Evolutionary conservation across 163 green algal genomes (phyloP), one percentile per base, ranked within the genome.

Genomic region (Prototheca wickerhamii): DNA sequence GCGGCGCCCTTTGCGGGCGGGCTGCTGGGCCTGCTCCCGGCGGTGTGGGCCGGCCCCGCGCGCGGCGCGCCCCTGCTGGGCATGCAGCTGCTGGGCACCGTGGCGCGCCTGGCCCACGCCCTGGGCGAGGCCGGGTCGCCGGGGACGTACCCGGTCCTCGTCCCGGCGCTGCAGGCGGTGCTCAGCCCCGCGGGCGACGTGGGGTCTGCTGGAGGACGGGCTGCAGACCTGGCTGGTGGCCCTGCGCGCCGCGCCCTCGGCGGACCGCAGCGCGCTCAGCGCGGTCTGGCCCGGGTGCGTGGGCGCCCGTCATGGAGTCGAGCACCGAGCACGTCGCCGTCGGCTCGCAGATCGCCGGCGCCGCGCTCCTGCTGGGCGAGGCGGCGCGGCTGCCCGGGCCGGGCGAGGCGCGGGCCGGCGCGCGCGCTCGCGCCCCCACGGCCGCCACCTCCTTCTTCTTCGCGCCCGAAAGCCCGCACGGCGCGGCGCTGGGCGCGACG

Each of bases 121-220:
- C 62, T 95, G 42, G 90, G 88, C 32, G n/a, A n/a, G n/a, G n/a
- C n/a, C n/a, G n/a, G n/a, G n/a, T n/a, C n/a, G n/a, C n/a, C n/a
- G n/a, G n/a, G n/a, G n/a, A n/a, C n/a, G n/a, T n/a, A n/a, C n/a
- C n/a, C n/a, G n/a, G 4, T 60, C 3, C 76, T 85, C n/a, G 90
- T 77, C 3, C 43, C 71, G 1, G 63, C 70, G 8, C 58, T 56
- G 10, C 88, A 93, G 69, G 61, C 59, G 7, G 63, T 95, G 23
- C 49, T 96, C 30, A 44, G 95, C 26, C 89, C 91, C 8, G 71
- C 95, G 60, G 74, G 96, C 57, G 46, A 58, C 5, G 52, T 70
- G 85, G 17, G 89, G 85, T 34, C 75, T 96, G 61, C 61, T 95
- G 43, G 90, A 97, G 68, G 90, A 97, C 67, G 88, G 76, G 0